Evolutionary conservation across 495 filamentous ascomycete genomes (phyloP).

Genomic region (Rhizodiscina lignyota): DNA sequence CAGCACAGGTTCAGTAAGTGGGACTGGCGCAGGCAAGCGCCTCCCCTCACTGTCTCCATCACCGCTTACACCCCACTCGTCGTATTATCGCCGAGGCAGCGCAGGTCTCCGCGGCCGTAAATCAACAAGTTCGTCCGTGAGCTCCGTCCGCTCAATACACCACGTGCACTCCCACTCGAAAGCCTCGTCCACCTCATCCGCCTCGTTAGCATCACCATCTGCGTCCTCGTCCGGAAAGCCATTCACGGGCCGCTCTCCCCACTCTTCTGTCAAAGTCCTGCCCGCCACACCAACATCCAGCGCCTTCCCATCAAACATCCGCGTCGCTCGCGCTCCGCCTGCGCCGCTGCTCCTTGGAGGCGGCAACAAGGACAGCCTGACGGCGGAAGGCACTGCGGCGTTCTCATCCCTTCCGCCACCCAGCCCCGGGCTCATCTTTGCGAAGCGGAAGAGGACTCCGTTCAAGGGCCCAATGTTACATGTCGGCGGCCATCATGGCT

Average conservation of each 20-base stretch:
- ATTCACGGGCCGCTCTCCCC: constrained; percentile 46
- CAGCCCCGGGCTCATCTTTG: constrained; percentile 59
- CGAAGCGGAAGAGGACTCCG: constrained; percentile 71
- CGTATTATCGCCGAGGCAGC: constrained; percentile 57
- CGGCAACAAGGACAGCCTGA: too few species aligned
- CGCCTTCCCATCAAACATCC: constrained; percentile 73
- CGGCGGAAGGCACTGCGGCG: constrained; percentile 16
- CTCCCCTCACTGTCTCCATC: constrained; percentile 79
- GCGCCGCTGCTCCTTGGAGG: too few species aligned
- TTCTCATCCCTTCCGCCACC: constrained; percentile 27
- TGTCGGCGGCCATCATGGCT: constrained; percentile 19
- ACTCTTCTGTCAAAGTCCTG: constrained; percentile 77
- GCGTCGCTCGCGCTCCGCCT: constrained; percentile 49
- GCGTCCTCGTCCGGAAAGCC: constrained; percentile 26
- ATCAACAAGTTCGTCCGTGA: constrained; percentile 90
- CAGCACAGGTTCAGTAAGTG: constrained; percentile 25
- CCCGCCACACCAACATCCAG: constrained; percentile 74
- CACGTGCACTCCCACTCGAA: constrained; percentile 80
- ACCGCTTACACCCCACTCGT: constrained; percentile 74
- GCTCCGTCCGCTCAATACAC: constrained; percentile 70
- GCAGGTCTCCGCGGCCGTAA: constrained; percentile 76
- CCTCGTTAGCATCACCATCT: constrained; percentile 50
- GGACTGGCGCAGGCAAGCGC: constrained; percentile 52
- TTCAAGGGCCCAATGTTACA: constrained; percentile 76
- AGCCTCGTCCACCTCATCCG: constrained; percentile 83